phyloP scores from a whole-genome alignment of 108 stramenopile species.

The Seminavis robusta region DNA sequence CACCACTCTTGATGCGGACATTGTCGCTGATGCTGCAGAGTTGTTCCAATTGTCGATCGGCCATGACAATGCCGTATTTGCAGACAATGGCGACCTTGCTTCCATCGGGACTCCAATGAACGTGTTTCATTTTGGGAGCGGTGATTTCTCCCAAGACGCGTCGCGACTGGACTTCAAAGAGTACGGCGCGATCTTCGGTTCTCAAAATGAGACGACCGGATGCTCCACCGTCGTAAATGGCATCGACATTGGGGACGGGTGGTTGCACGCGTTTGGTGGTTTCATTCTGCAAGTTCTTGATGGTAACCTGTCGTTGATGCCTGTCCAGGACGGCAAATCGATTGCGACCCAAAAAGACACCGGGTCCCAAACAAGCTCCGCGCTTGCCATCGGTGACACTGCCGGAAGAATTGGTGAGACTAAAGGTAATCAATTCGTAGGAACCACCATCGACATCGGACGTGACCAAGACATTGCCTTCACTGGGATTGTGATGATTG shows the following conservation, averaged over 20 bases:
- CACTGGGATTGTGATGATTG: conserved; percentile 94
- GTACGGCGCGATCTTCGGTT: conserved; percentile 91
- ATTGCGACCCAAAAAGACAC: conserved; percentile 92
- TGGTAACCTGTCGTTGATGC: conserved; percentile 84
- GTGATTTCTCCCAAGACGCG: conserved; percentile 94
- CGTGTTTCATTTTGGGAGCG: conserved; percentile 93
- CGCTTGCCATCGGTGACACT: conserved; percentile 90
- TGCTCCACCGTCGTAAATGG: conserved; percentile 90
- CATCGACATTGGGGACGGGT: conserved; percentile 90
- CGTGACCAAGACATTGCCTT: conserved; percentile 89
- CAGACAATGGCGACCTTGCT: conserved; percentile 90
- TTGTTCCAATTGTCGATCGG: conserved; percentile 92
- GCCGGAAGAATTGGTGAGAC: conserved; percentile 67
- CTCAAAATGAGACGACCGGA: conserved; percentile 93
- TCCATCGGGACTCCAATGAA: conserved; percentile 95
- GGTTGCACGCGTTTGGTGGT: conserved; percentile 90
- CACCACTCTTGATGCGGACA: conserved; percentile 95
- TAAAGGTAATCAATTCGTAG: conserved; percentile 94
- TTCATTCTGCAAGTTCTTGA: conserved; percentile 97
- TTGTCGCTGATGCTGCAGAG: conserved; percentile 95
- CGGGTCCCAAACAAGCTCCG: conserved; percentile 88
- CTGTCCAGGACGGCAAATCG: conserved; percentile 96
- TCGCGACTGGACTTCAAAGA: conserved; percentile 96
- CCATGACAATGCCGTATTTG: conserved; percentile 95
- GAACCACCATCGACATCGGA: conserved; percentile 91